Evolutionary conservation across 1,284 basidiomycete species (phyloP), one percentile per base, ranked within the genome.

Genomic region (Apiotrichum porosum): DNA sequence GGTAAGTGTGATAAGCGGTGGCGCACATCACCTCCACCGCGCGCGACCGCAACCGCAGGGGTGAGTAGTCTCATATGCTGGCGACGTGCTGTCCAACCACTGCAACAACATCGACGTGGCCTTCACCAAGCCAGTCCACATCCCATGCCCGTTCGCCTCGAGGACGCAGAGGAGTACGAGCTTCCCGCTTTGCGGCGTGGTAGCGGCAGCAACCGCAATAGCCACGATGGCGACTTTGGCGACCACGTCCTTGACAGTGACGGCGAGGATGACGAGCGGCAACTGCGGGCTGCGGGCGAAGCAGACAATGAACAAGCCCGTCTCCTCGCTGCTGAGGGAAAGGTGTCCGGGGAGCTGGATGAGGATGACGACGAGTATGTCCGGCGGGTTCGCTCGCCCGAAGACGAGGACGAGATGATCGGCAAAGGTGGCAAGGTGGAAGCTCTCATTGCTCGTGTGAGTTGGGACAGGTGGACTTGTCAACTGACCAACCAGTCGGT

Each of bases 401-500:
- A 24, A 0, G 51, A 56, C 18, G 44, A 32, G 24, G 42, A 49
- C 14, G 53, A 51, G 41, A 47, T 64, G 12, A 38, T 63, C n/a
- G 63, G 66, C 39, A 62, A 63, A 24, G 68, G 64, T 0, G 49
- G 51, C 6, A 65, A 65, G 32, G 52, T 71, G 9, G 68, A 71
- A 33, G 48, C 47, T 18, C 50, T 71, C 5, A 68, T 71, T 30
- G 63, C 59, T 2, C 40, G 59, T 18, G 68, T 71, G 49, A 51
- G 65, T 53, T 8, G 9, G 10, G n/a, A 26, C 3, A 12, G 19
- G n/a, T 1, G 22, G 5, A 17, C 15, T 21, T 18, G 18, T 23
- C n/a, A 30, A 12, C n/a, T 18, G 9, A 17, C 10, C 35, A 14
- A 5, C 66, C 44, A 65, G 71, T 72, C 76, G 2, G 78, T 80